Conservation (phyloP, 2,329 filamentous ascomycete species). For the Xylaria sp. region DNA sequence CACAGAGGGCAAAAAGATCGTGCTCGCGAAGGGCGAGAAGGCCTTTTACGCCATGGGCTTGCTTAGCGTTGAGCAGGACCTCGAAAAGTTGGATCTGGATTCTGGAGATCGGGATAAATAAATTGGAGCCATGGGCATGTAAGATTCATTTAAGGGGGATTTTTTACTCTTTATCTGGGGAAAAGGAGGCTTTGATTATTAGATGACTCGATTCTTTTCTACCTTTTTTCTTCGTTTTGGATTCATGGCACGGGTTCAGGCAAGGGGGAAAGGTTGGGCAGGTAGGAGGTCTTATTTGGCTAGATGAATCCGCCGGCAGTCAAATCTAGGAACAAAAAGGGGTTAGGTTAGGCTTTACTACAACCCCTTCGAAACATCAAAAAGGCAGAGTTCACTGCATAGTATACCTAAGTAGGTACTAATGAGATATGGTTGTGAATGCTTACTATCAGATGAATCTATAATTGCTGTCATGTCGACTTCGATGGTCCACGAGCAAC, state of each 20-base stretch:
- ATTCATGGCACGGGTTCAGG: not conserved
- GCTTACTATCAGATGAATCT: conserved; percentile 1
- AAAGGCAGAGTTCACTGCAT: conserved; percentile 12
- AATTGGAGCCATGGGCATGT: not conserved
- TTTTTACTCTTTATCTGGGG: not conserved
- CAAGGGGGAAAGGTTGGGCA: not conserved
- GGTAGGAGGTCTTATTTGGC: conserved; percentile 6
- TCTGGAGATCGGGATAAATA: conserved; percentile 41
- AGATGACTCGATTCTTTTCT: too few relatives aligned
- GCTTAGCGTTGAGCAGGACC: conserved; percentile 77
- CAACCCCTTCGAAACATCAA: not conserved
- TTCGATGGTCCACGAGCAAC: conserved; percentile 10
- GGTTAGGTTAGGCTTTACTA: not conserved
- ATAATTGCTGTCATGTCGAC: not conserved
- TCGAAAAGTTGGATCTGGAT: conserved; percentile 66
- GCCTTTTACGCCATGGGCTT: conserved; percentile 80
- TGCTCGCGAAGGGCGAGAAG: conserved; percentile 66
- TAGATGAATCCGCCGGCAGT: not conserved
- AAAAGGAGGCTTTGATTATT: not conserved
- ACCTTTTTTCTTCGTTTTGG: not conserved
- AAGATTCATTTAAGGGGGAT: not conserved
- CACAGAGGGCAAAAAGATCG: conserved; percentile 49
- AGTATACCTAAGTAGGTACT: too few relatives aligned
- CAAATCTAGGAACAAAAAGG: not conserved
- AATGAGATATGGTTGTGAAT: conserved; percentile 17